A percentile compares a stretch with the other conserved stretches of the same genome.
These are phyloP conservation scores for Pythium oligandrum DNA, from an alignment of 352 stramenopile species.

Conservation along the genomic window DNA sequence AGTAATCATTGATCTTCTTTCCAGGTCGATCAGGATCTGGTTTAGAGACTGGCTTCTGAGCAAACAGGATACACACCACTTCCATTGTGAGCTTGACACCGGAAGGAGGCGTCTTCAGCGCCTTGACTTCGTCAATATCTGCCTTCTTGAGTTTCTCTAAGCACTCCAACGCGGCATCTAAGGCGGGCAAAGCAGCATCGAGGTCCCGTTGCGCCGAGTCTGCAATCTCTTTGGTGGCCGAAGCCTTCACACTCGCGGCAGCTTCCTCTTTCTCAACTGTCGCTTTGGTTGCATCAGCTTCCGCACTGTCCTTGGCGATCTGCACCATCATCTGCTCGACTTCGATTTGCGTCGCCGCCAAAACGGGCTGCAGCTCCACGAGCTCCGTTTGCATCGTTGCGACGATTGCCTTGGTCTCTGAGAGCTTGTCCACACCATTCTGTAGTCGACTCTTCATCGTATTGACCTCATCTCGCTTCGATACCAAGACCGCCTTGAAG, in stretches of 20 bases:
- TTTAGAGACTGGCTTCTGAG: conserved; percentile 87
- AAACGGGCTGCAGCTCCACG: conserved; percentile 74
- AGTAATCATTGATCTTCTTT: conserved; percentile 92
- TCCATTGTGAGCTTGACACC: conserved; percentile 92
- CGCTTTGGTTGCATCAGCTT: conserved; percentile 84
- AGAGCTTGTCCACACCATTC: conserved; percentile 86
- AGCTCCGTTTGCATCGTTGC: conserved; percentile 84
- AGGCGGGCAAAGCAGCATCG: conserved; percentile 79
- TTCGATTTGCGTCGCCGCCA: conserved; percentile 73
- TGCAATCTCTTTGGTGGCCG: conserved; percentile 87
- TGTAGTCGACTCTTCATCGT: conserved; percentile 81
- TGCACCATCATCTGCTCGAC: conserved; percentile 90
- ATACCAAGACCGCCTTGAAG: conserved; percentile 86
- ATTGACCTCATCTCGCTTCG: conserved; percentile 88
- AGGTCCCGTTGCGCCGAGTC: conserved; percentile 85
- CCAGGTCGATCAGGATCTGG: conserved; percentile 80
- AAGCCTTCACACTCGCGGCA: conserved; percentile 81
- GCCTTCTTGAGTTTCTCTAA: conserved; percentile 89
- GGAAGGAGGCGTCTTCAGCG: conserved; percentile 85
- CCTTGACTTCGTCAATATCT: conserved; percentile 92
- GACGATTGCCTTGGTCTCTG: conserved; percentile 74
- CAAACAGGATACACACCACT: conserved; percentile 89
- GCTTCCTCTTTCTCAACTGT: conserved; percentile 87
- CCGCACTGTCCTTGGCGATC: conserved; percentile 86
- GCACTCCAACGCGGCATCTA: conserved; percentile 85